phyloP scores from a whole-genome alignment of 306 rosid species.

The Elaeagnus macrophylla region DNA sequence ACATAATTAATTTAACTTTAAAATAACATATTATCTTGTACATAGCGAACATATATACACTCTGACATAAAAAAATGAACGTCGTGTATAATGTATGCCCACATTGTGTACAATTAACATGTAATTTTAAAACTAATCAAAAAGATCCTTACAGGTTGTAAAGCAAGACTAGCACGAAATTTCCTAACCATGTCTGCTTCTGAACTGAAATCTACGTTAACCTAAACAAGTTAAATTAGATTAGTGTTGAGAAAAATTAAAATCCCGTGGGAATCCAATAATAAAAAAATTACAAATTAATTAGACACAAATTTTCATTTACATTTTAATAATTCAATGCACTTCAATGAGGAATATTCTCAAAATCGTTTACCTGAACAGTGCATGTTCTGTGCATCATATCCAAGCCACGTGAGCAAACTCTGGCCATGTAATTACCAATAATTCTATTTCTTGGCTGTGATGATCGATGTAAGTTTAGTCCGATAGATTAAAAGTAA shows the following conservation, averaged over 20 bases:
- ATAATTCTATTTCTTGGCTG: conserved; percentile 53
- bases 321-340: too few species aligned
- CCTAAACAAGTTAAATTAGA: conserved; percentile 22
- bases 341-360: too few species aligned
- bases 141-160: conserved; percentile 46
- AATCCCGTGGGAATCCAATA: background rate
- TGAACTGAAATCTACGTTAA: conserved; percentile 51
- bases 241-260: background rate
- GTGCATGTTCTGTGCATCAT: conserved; percentile 60
- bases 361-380: conserved; percentile 39
- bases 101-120: too few species aligned
- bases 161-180: conserved; percentile 52
- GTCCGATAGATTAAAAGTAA: too few species aligned
- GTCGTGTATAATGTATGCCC: too few species aligned
- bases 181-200: conserved; percentile 56
- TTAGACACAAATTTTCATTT: background rate
- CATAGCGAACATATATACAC: too few species aligned
- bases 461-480: too few species aligned
- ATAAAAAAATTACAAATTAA: conserved; percentile 7
- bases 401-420: conserved; percentile 55
- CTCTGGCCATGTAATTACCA: conserved; percentile 49
- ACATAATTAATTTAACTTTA: too few species aligned
- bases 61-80: too few species aligned
- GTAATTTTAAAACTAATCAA: too few species aligned
- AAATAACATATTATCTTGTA: too few species aligned